These are phyloP conservation scores for Backusella mclennaniae DNA, from an alignment of 192 early-diverging fungal genomes.

Conservation along the genomic window DNA sequence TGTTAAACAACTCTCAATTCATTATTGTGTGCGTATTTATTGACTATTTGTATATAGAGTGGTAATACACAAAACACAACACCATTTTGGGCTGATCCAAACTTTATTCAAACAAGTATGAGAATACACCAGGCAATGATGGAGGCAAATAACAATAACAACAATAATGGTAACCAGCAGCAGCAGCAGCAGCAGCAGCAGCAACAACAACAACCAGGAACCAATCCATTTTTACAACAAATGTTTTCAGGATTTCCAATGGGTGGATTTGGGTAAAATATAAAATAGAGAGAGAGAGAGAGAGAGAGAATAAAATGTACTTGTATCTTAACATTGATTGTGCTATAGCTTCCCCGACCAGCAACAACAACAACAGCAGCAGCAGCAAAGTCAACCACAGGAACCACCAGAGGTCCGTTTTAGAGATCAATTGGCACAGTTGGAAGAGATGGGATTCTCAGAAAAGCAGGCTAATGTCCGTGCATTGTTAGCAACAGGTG, in stretches of 20 bases:
- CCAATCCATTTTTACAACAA: slow-evolving; percentile 8
- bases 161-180: neutral
- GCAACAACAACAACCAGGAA: slow-evolving; percentile 16
- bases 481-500: slow-evolving; percentile 80
- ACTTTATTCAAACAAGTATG: slow-evolving; percentile 29
- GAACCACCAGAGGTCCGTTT: slow-evolving; percentile 62
- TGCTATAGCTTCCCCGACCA: neutral
- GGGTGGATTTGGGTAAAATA: slow-evolving; percentile 8
- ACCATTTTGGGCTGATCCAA: slow-evolving; percentile 37
- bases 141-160: slow-evolving; percentile 6
- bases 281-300: too few relatives aligned
- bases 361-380: neutral
- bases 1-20: too few relatives aligned
- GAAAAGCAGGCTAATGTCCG: slow-evolving; percentile 83
- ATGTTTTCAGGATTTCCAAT: slow-evolving; percentile 10
- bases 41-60: neutral
- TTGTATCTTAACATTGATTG: too few relatives aligned
- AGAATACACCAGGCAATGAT: slow-evolving; percentile 30
- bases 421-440: slow-evolving; percentile 62
- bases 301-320: too few relatives aligned
- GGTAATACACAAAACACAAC: neutral
- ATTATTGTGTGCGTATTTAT: neutral
- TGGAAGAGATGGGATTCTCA: slow-evolving; percentile 95
- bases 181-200: neutral
- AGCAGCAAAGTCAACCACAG: slow-evolving; percentile 15